phyloP scores from a whole-genome alignment of 1,284 basidiomycete genomes.

The Takashimella koratensis region DNA sequence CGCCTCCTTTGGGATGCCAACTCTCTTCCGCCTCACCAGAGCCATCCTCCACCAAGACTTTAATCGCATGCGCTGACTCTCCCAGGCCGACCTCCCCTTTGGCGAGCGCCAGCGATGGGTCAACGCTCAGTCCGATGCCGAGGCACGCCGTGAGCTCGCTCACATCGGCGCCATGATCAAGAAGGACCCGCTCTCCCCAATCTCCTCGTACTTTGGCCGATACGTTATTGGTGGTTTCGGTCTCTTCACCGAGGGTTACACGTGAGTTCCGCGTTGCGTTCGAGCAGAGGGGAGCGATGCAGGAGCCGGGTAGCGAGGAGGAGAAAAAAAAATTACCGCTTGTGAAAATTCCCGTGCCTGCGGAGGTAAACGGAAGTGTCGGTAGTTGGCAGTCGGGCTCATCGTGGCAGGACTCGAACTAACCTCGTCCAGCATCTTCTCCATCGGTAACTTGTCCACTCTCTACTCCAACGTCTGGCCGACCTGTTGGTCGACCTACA shows the following conservation, averaged over 20 bases:
- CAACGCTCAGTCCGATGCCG: constrained; percentile 49
- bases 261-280: constrained; percentile 31
- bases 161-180: constrained; percentile 54
- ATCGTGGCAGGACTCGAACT: too few relatives aligned
- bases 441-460: constrained; percentile 54
- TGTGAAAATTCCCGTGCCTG: too few relatives aligned
- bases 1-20: too few relatives aligned
- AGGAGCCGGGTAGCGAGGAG: too few relatives aligned
- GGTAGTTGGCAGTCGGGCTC: too few relatives aligned
- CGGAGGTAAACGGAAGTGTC: too few relatives aligned
- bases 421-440: constrained; percentile 56
- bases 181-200: constrained; percentile 50
- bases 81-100: constrained; percentile 42
- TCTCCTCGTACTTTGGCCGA: constrained; percentile 51
- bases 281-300: too few relatives aligned
- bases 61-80: not conserved
- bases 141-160: constrained; percentile 50
- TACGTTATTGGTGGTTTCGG: constrained; percentile 56
- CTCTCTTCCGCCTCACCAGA: too few relatives aligned
- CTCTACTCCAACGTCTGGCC: constrained; percentile 55
- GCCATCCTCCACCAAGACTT: too few relatives aligned
- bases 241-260: constrained; percentile 54
- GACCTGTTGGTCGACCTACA: constrained; percentile 51
- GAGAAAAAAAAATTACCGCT: too few relatives aligned
- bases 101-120: constrained; percentile 46